phyloP scores from a whole-genome alignment of 306 rosid species.

The Begonia masoniana region DNA sequence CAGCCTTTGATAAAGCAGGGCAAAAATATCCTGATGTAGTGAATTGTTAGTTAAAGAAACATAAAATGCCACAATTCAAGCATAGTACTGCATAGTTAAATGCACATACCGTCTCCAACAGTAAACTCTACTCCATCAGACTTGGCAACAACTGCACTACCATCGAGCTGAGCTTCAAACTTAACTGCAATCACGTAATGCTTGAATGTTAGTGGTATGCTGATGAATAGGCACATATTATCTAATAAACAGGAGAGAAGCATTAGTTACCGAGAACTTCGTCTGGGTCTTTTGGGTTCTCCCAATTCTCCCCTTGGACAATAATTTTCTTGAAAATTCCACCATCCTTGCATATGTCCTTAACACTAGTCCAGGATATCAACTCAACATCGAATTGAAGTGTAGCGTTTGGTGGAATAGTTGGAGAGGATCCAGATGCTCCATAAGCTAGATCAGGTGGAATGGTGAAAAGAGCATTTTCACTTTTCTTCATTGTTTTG shows the following conservation, averaged over 20 bases:
- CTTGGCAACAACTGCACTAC: conserved; percentile 52
- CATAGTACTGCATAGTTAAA: not conserved
- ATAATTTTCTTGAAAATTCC: conserved; percentile 63
- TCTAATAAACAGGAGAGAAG: too few species aligned
- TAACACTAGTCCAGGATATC: conserved; percentile 66
- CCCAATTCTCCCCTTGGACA: conserved; percentile 59
- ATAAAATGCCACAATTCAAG: not conserved
- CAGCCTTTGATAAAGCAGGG: conserved; percentile 64
- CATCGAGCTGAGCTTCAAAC: conserved; percentile 60
- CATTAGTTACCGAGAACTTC: conserved; percentile 39
- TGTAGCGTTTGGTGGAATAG: conserved; percentile 74
- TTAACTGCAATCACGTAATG: conserved; percentile 31
- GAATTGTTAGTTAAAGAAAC: not conserved
- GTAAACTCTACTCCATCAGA: conserved; percentile 75
- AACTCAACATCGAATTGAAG: conserved; percentile 77
- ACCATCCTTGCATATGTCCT: conserved; percentile 72
- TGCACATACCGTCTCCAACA: conserved; percentile 38
- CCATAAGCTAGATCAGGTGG: conserved; percentile 33
- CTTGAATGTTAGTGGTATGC: not conserved
- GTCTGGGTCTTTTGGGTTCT: conserved; percentile 61
- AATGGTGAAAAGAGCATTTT: conserved; percentile 38
- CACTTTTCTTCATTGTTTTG: conserved; percentile 81
- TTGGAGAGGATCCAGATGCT: conserved; percentile 64
- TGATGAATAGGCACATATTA: too few species aligned
- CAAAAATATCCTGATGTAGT: conserved; percentile 45